These are phyloP conservation scores for Xylaria sp. DNA, from an alignment of 2,329 filamentous ascomycete genomes.

Conservation along the genomic window DNA sequence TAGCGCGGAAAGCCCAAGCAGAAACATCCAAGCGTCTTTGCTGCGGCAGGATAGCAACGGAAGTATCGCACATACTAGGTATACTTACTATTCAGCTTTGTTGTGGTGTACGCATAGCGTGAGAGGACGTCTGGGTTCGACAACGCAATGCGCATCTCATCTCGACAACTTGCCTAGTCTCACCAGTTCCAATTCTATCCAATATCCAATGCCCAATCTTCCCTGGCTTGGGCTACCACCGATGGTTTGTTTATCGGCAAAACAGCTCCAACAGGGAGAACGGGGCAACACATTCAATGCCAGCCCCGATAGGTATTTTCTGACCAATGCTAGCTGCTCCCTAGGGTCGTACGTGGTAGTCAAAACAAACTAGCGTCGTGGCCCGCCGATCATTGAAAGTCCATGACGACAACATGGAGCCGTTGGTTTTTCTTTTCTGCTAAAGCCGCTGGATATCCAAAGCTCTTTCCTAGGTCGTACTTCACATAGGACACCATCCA, in stretches of 20 bases:
- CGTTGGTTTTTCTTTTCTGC: constrained; percentile 4
- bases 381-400: constrained; percentile 32
- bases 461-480: too few species aligned
- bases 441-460: not conserved
- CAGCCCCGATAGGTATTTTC: constrained; percentile 5
- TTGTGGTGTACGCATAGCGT: not conserved
- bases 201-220: not conserved
- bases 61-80: not conserved
- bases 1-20: not conserved
- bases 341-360: constrained; percentile 7
- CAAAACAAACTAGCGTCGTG: constrained; percentile 25
- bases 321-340: constrained; percentile 22
- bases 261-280: not conserved
- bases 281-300: constrained; percentile 6
- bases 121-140: not conserved
- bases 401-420: constrained; percentile 34
- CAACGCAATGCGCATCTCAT: constrained; percentile 4
- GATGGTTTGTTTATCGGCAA: constrained; percentile 8
- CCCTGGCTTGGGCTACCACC: not conserved
- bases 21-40: not conserved
- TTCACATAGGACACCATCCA: too few species aligned
- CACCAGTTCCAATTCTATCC: not conserved
- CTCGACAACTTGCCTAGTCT: not conserved
- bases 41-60: not conserved
- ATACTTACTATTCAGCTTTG: not conserved